These are phyloP conservation scores for Laguncularia racemosa DNA, from an alignment of 345 rosid genomes.

Conservation along the genomic window DNA sequence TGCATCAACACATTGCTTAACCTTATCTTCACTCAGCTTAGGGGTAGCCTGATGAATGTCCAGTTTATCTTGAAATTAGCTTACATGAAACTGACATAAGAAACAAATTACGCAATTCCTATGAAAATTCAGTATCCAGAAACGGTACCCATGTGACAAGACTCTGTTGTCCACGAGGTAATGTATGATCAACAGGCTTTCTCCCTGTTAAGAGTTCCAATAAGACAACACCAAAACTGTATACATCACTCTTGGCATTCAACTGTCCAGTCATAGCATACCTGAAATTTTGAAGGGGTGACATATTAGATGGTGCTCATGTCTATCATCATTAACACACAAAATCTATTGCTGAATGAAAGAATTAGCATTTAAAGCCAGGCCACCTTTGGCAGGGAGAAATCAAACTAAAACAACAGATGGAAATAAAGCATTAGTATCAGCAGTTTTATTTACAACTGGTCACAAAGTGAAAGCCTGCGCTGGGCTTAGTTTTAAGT, in stretches of 20 bases:
- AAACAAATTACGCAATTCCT: no score
- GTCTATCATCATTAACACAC: neutral
- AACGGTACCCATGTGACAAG: constrained; percentile 57
- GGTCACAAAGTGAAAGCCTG: no score
- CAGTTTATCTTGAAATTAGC: constrained; percentile 10
- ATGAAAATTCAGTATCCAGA: neutral
- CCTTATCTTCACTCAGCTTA: constrained; percentile 89
- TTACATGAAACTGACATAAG: neutral
- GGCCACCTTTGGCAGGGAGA: no score
- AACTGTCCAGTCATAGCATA: constrained; percentile 97
- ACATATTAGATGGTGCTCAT: neutral
- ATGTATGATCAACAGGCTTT: constrained; percentile 91
- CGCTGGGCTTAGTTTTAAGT: no score
- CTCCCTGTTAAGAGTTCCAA: constrained; percentile 94
- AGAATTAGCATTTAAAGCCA: no score
- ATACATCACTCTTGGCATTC: constrained; percentile 76
- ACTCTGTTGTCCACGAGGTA: constrained; percentile 89
- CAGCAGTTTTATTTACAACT: no score
- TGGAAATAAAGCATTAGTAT: no score
- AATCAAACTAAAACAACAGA: no score
- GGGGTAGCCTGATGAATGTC: constrained; percentile 64
- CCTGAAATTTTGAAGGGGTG: constrained; percentile 25
- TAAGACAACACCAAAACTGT: constrained; percentile 56
- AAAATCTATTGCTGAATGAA: neutral
- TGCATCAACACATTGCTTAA: constrained; percentile 87